A percentile compares a stretch with the other conserved stretches of the same genome.
Evolutionary conservation across 495 filamentous ascomycete genomes (phyloP).

Genomic region (Astrocystis sublimbata): DNA sequence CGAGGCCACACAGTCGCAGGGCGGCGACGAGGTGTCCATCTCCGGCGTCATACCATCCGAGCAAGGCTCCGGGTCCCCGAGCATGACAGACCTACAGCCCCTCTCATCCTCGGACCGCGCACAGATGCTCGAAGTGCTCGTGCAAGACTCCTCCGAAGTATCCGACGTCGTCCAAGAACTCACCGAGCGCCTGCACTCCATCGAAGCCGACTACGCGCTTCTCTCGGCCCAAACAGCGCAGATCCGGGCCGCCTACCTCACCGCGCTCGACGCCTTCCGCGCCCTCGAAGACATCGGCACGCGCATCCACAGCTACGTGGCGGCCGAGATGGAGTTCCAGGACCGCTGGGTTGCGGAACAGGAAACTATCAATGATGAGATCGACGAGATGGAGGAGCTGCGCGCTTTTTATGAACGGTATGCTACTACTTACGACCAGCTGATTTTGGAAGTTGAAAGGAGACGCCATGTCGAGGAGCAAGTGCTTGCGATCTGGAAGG

Average conservation of each 20-base stretch:
- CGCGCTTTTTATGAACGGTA: conserved; percentile 81
- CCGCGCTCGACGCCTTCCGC: conserved; percentile 59
- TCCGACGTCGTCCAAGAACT: conserved; percentile 89
- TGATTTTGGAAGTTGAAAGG: conserved; percentile 80
- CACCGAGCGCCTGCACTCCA: conserved; percentile 68
- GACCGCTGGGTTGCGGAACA: conserved; percentile 75
- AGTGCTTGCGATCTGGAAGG: conserved; percentile 70
- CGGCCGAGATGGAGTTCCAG: conserved; percentile 69
- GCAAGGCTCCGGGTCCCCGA: conserved; percentile 56
- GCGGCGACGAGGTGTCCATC: conserved; percentile 61
- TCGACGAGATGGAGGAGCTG: conserved; percentile 72
- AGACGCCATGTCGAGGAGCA: conserved; percentile 68
- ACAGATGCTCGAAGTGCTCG: conserved; percentile 81
- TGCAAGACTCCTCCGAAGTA: conserved; percentile 81
- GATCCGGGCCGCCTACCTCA: conserved; percentile 49
- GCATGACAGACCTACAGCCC: conserved; percentile 63
- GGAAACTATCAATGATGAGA: conserved; percentile 61
- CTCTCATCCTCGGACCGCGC: conserved; percentile 73
- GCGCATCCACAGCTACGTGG: conserved; percentile 66
- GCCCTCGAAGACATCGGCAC: conserved; percentile 68
- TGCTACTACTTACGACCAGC: conserved; percentile 74
- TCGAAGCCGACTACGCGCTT: conserved; percentile 67
- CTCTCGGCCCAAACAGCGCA: conserved; percentile 58
- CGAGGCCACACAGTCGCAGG: conserved; percentile 57
- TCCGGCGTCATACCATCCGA: conserved; percentile 59